These are phyloP conservation scores for Lentithecium fluviatile DNA, from an alignment of 495 filamentous ascomycete genomes.

Conservation along the genomic window DNA sequence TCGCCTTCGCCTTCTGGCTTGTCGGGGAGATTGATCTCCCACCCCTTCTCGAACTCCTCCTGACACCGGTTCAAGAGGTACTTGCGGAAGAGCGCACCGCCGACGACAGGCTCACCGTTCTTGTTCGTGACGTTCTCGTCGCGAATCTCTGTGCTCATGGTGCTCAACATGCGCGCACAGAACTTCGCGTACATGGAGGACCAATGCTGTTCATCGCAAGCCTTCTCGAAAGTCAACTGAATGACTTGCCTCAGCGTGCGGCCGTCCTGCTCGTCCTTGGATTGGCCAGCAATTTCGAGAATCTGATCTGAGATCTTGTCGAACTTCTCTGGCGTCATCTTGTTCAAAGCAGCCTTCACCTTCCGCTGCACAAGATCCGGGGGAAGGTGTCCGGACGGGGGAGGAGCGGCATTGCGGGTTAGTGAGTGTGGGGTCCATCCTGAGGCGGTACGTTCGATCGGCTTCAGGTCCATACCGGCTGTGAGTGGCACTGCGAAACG, in stretches of 20 bases:
- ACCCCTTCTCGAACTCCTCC: conserved; percentile 97
- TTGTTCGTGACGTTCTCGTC: conserved; percentile 92
- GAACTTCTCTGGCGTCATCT: conserved; percentile 99
- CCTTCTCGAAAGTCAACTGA: conserved; percentile 98
- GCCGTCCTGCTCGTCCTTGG: conserved; percentile 91
- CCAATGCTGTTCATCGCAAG: conserved; percentile 98
- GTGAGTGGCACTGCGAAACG: conserved; percentile 95
- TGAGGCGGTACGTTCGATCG: conserved; percentile 63
- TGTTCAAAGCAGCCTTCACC: conserved; percentile 97
- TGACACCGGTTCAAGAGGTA: conserved; percentile 98
- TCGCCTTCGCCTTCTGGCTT: conserved; percentile 80
- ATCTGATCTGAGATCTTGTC: conserved; percentile 94
- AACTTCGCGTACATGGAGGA: conserved; percentile 99
- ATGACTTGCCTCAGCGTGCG: conserved; percentile 96
- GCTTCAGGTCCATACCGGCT: conserved; percentile 72
- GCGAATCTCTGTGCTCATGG: conserved; percentile 91
- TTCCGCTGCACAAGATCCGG: conserved; percentile 87
- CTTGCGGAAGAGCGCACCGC: conserved; percentile 93
- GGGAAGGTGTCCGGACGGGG: conserved; percentile 65
- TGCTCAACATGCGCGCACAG: conserved; percentile 94
- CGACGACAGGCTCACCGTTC: conserved; percentile 78
- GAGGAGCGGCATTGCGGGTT: conserved; percentile 45
- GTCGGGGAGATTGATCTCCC: conserved; percentile 84
- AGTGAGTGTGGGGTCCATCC: conserved; percentile 92
- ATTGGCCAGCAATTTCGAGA: conserved; percentile 86